Base-by-base conservation (phyloP, 176 grass and related monocot species). In the Bothriochloa decipiens region DNA sequence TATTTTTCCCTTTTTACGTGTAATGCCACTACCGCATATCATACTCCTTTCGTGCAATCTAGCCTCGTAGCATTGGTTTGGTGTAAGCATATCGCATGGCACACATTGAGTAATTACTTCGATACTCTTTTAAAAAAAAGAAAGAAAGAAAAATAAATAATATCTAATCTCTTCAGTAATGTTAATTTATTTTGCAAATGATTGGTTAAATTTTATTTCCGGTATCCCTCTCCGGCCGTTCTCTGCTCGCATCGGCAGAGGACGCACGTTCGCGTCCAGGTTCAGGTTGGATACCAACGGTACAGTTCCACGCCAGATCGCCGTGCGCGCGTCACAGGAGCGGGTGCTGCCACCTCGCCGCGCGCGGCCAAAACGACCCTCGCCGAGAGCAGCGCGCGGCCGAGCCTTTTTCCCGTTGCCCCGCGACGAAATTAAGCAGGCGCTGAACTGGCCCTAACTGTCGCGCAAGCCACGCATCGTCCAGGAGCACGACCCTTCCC, bases 351-450 rank as follows among this genome's bases (percentile, higher is more conserved):
- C 42, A 65, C 45, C 32, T 18, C 35, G 55, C 42, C 29, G 17
- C 26, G 57, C 57, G 55, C 42, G 66, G 74, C 45, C 87, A 75
- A 80, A 60, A 72, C 86, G 5, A n/a, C 74, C 45, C 45, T 11
- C 46, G 75, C 60, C 81, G 81, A 88, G 81, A 79, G 79, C 74
- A 28, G 42, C 74, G 67, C 84, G 68, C 84, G 28, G 78, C 78
- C 83, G 83, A 72, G 87, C 82, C 36, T 78, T 80, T 79, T 37
- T 25, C 39, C 72, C 72, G 16, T 0, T 25, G 52, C 52, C 10
- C 25, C 49, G 15, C 52, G 84, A 83, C 80, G 74, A 74, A 86
- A 83, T 87, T 86, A 87, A 80, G 71, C 88, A 74, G 35, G 66
- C 49, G 60, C 11, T 87, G 26, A 79, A 87, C 88, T 90, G 84